Evolutionary conservation across 257 asterid species (phyloP).

Genomic region (Solanum medicagineum): DNA sequence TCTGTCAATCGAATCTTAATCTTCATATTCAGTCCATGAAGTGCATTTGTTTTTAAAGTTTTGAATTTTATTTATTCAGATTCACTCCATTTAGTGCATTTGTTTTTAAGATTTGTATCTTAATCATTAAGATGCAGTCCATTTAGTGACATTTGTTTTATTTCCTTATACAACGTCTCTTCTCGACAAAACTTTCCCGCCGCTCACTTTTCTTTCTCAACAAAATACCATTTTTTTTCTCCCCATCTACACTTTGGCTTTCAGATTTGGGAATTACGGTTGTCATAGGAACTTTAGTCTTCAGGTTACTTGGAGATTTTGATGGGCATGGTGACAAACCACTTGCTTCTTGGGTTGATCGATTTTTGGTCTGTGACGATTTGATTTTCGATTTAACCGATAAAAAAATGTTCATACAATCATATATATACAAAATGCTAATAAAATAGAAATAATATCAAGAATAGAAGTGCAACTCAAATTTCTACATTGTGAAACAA

Average conservation of each 20-base stretch:
- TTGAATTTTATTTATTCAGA: no score
- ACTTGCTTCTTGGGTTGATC: no score
- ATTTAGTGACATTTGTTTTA: not conserved
- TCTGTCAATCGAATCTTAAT: not conserved
- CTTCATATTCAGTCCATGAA: not conserved
- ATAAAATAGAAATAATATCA: no score
- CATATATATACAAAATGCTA: no score
- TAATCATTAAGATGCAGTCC: not conserved
- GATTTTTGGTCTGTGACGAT: no score
- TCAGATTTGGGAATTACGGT: conserved; percentile 43
- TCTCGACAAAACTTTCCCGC: not conserved
- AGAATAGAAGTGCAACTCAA: no score
- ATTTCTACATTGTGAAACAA: no score
- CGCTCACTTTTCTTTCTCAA: not conserved
- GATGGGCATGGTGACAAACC: conserved; percentile 17
- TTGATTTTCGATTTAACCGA: no score
- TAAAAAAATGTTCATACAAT: no score
- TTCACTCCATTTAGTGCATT: no score
- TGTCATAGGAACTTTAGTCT: conserved; percentile 30
- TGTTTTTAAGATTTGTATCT: no score
- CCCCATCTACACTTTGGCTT: conserved; percentile 32
- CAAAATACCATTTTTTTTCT: not conserved
- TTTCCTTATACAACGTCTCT: not conserved
- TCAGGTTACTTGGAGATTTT: conserved; percentile 4
- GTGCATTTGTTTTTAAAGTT: not conserved